A percentile compares a stretch with the other conserved stretches of the same genome.
These are phyloP conservation scores for Emergomyces africanus DNA, from an alignment of 2,329 filamentous ascomycete species.

Conservation along the genomic window DNA sequence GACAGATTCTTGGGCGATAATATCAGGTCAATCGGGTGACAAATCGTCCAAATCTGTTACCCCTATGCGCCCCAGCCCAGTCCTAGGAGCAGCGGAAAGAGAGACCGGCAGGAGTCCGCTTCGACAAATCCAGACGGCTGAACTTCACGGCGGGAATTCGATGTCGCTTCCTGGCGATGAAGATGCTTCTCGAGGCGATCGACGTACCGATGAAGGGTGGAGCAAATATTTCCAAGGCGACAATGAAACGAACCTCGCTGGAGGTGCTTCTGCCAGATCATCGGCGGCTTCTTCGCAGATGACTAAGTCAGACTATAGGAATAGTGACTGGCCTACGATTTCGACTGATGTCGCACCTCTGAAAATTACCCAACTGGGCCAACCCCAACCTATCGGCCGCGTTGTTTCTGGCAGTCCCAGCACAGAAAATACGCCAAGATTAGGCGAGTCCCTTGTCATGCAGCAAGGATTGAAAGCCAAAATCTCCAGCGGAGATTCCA, in stretches of 20 bases:
- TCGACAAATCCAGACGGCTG: conserved; percentile 4
- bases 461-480: conserved; percentile 30
- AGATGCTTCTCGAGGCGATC: conserved; percentile 17
- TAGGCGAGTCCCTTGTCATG: conserved; percentile 21
- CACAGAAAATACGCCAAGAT: conserved; percentile 21
- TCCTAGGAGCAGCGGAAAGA: background rate
- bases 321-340: conserved; percentile 29
- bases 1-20: conserved; percentile 27
- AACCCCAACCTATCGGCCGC: conserved; percentile 26
- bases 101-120: conserved; percentile 10
- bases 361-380: conserved; percentile 25
- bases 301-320: conserved; percentile 24
- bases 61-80: background rate
- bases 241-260: conserved; percentile 15
- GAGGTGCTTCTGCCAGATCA: conserved; percentile 15
- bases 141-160: conserved; percentile 11
- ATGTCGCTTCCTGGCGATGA: conserved; percentile 11
- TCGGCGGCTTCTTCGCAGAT: conserved; percentile 15
- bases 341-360: conserved; percentile 21
- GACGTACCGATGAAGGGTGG: conserved; percentile 37
- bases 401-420: conserved; percentile 33
- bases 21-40: conserved; percentile 22
- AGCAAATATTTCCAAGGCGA: conserved; percentile 36
- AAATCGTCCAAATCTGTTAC: background rate
- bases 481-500: conserved; percentile 32